Conservation (phyloP, 148 eudicot species). For the Fagopyrum homotropicum region DNA sequence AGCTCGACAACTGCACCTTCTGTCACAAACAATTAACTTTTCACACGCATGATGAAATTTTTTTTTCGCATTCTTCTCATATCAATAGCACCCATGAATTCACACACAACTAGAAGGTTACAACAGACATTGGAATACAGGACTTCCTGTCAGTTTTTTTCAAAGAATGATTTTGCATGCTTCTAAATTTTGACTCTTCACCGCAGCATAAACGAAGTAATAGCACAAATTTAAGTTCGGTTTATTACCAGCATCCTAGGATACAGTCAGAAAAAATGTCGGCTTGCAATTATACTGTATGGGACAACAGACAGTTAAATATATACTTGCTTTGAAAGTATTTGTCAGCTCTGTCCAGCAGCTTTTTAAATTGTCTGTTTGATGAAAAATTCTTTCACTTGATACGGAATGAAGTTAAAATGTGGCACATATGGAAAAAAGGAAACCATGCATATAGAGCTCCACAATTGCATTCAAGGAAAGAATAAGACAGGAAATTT, state of each 20-base stretch:
- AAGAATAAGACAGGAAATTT: neutral
- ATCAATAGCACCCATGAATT: neutral
- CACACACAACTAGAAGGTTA: neutral
- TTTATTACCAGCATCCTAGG: neutral
- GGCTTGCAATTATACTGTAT: too few species aligned
- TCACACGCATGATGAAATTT: too few species aligned
- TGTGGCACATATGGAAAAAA: neutral
- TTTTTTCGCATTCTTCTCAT: neutral
- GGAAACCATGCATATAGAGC: neutral
- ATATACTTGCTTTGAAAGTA: too few species aligned
- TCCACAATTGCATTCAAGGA: neutral
- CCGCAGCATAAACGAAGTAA: neutral
- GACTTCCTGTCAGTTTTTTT: neutral
- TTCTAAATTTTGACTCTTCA: neutral
- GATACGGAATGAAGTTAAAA: neutral
- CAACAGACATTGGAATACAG: neutral
- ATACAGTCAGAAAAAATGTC: neutral
- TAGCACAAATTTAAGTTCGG: neutral
- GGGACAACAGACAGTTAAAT: too few species aligned
- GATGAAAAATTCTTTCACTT: neutral
- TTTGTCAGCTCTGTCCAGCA: too few species aligned
- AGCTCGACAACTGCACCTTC: neutral
- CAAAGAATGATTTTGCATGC: neutral
- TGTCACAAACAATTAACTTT: neutral
- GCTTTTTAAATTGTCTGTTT: neutral